Evolutionary conservation across 2,329 filamentous ascomycete genomes (phyloP), one percentile per base, ranked within the genome.

Genomic region (Fonsecaea pedrosoi): DNA sequence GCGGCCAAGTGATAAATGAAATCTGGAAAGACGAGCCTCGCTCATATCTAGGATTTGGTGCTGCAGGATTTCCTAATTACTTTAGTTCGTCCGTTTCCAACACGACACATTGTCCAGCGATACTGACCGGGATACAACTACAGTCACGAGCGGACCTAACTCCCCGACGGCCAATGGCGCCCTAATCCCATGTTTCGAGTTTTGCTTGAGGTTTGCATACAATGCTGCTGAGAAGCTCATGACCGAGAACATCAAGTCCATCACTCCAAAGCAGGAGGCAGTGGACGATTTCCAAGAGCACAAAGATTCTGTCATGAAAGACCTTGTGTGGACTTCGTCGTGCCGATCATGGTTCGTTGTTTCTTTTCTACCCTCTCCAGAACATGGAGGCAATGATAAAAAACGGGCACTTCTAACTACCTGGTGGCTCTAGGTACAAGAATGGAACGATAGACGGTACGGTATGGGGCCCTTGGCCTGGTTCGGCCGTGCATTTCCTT

Each of bases 21-120:
- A 71, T 74, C 5, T 72, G 76, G 58, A 25, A 4, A 3, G 40
- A 53, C 13, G 84, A 81, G 80, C 73, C 75, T 4, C 72, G 77
- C n/a, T 57, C 54, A 9, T 85, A 85, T 73, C 72, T 84, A 6
- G 81, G 81, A 7, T 69, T 84, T 6, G 79, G 79, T 0, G 81
- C 80, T 4, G 75, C 80, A 0, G 77, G 79, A 1, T 82, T 83
- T 68, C 83, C 83, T 21, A 79, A 55, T 38, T 77, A 76, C 59
- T 74, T 78, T 59, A 58, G 64, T 66, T 25, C 1, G 25, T 25
- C 25, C 25, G 25, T 25, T 25, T 25, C 25, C 25, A 25, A 25
- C 25, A 25, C 25, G 25, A 25, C 25, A 25, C 25, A 25, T 25
- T 25, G 25, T 25, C 25, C 25, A 25, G 25, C 25, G 25, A 25